phyloP scores from a whole-genome alignment of 805 yeast genomes.

The Nakazawaea ernobii region DNA sequence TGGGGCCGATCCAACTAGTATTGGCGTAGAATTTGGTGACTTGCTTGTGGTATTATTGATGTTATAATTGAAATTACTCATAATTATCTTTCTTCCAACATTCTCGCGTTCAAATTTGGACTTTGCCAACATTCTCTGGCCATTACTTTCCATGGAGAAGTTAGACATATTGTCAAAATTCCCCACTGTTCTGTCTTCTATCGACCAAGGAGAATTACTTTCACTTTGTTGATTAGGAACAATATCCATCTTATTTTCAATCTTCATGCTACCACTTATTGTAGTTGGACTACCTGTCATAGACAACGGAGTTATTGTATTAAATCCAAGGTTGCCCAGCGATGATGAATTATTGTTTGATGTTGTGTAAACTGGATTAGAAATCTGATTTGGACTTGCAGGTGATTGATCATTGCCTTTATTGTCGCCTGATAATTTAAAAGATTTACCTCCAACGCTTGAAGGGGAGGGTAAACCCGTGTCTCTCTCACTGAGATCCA shows the following conservation, averaged over 20 bases:
- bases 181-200: background rate
- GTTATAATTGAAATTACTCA: constrained; percentile 10
- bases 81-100: constrained; percentile 10
- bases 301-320: constrained; percentile 8
- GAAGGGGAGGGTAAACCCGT: constrained; percentile 5
- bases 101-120: constrained; percentile 2
- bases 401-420: background rate
- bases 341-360: background rate
- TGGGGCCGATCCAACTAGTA: background rate
- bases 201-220: background rate
- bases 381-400: background rate
- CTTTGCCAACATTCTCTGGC: background rate
- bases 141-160: background rate
- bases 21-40: constrained; percentile 2
- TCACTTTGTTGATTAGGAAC: background rate
- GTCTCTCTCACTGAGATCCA: background rate
- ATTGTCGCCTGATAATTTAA: background rate
- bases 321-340: background rate
- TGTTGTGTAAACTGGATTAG: background rate
- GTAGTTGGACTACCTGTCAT: constrained; percentile 11
- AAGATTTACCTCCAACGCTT: constrained; percentile 5
- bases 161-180: background rate
- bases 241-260: background rate
- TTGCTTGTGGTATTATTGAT: background rate
- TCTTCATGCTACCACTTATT: constrained; percentile 1